These are phyloP conservation scores for Aquilaria malaccensis DNA, from an alignment of 345 rosid genomes.

Conservation along the genomic window DNA sequence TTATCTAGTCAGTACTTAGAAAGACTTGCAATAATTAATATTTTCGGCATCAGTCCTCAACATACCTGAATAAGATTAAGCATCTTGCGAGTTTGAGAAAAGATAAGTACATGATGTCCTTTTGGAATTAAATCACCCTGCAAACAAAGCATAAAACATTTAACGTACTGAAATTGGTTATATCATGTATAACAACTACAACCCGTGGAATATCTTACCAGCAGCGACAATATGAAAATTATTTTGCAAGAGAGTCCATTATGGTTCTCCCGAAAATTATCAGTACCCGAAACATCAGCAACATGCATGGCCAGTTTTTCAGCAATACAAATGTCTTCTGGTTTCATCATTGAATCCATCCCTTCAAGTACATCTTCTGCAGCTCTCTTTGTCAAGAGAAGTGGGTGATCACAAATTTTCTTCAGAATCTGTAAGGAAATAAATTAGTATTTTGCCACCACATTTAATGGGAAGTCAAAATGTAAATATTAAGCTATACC, in stretches of 20 bases:
- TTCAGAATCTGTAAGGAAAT: constrained; percentile 69
- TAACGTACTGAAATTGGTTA: constrained; percentile 1
- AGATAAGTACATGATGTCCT: constrained; percentile 88
- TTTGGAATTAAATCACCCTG: constrained; percentile 81
- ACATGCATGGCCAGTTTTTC: constrained; percentile 88
- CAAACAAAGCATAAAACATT: constrained; percentile 12
- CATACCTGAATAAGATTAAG: constrained; percentile 89
- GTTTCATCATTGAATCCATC: constrained; percentile 63
- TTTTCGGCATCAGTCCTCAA: constrained; percentile 9
- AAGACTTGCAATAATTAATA: background rate
- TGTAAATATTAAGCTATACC: too few species aligned
- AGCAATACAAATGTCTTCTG: constrained; percentile 76
- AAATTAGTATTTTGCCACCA: background rate
- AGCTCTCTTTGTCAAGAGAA: constrained; percentile 71
- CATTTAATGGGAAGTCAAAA: background rate
- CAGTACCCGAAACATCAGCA: constrained; percentile 70
- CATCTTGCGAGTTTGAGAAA: constrained; percentile 98
- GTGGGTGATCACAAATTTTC: constrained; percentile 87
- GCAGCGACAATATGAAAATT: constrained; percentile 65
- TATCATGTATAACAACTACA: constrained; percentile 11
- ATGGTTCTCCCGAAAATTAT: constrained; percentile 71
- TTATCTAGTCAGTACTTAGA: too few species aligned
- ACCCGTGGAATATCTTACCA: constrained; percentile 46
- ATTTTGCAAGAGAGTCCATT: constrained; percentile 86
- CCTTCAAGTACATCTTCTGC: constrained; percentile 93